A percentile compares a stretch with the other conserved stretches of the same genome.
phyloP scores from a whole-genome alignment of 2,329 filamentous ascomycete genomes.

The Talaromyces rugulosus region DNA sequence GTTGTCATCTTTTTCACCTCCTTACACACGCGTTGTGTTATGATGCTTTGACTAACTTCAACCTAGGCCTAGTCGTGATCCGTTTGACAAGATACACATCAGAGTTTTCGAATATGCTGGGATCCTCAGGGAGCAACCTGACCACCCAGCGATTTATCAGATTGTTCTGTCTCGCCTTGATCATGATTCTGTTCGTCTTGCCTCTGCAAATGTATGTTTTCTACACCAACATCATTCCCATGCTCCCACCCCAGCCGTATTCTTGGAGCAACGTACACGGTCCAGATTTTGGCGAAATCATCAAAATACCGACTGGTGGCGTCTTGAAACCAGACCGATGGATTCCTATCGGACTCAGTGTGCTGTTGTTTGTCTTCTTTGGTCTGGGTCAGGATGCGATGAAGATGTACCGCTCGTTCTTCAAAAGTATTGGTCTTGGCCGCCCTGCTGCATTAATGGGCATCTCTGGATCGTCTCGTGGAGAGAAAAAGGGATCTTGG shows the following conservation, averaged over 20 bases:
- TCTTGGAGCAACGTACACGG: constrained; percentile 54
- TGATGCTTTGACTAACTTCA: background rate
- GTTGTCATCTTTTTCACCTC: constrained; percentile 16
- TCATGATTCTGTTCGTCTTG: constrained; percentile 53
- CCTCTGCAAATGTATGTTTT: constrained; percentile 53
- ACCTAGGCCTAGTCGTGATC: constrained; percentile 53
- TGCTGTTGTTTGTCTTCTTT: constrained; percentile 60
- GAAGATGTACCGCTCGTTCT: constrained; percentile 48
- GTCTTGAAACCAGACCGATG: constrained; percentile 53
- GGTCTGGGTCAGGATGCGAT: constrained; percentile 60
- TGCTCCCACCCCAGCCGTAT: constrained; percentile 40
- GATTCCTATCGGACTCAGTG: constrained; percentile 51
- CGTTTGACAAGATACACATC: constrained; percentile 59
- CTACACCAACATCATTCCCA: constrained; percentile 35
- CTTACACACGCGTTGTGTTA: background rate
- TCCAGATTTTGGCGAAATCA: constrained; percentile 46
- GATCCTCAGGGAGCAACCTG: constrained; percentile 46
- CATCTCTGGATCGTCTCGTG: background rate
- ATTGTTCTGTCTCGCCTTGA: constrained; percentile 44
- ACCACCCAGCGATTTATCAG: constrained; percentile 60
- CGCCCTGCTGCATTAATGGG: constrained; percentile 25
- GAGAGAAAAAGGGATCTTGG: constrained; percentile 3
- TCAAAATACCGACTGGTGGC: constrained; percentile 44
- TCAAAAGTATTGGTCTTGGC: constrained; percentile 40
- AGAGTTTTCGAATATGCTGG: constrained; percentile 55